phyloP scores from a whole-genome alignment of 1,139 yeast genomes.

The Sugiyamaella paludigena region DNA sequence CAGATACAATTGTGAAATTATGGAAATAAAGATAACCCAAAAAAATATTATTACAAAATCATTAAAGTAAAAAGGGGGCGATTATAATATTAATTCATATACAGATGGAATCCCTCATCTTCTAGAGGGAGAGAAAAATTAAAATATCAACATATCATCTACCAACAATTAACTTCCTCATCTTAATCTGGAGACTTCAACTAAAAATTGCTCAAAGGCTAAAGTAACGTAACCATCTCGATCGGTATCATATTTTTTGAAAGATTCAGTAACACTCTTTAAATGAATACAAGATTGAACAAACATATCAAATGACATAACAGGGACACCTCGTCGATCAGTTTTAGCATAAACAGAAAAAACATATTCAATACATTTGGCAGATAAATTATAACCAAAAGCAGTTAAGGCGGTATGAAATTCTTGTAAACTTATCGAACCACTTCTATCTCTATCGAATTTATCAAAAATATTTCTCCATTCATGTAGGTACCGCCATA shows the following conservation, averaged over 20 bases:
- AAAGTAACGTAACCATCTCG: constrained; percentile 76
- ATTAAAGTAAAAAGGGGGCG: neutral
- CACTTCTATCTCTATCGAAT: constrained; percentile 60
- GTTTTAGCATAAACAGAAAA: constrained; percentile 57
- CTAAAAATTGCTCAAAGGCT: constrained; percentile 73
- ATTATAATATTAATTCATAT: too few relatives aligned
- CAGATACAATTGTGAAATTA: neutral
- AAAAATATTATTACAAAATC: neutral
- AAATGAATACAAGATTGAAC: constrained; percentile 78
- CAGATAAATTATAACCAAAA: constrained; percentile 65
- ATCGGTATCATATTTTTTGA: constrained; percentile 73
- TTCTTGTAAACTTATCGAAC: constrained; percentile 65
- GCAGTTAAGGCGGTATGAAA: constrained; percentile 64
- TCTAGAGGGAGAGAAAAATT: neutral
- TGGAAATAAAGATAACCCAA: neutral
- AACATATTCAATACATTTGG: constrained; percentile 59
- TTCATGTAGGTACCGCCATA: constrained; percentile 72
- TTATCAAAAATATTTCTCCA: constrained; percentile 65
- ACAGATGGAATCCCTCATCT: too few relatives aligned
- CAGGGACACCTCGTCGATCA: constrained; percentile 48
- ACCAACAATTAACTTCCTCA: neutral
- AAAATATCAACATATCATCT: neutral
- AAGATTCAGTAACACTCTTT: constrained; percentile 72
- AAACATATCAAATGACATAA: constrained; percentile 75
- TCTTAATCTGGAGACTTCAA: constrained; percentile 45